Evolutionary conservation across 2,329 filamentous ascomycete genomes (phyloP).

Genomic region (Thelonectria olida): DNA sequence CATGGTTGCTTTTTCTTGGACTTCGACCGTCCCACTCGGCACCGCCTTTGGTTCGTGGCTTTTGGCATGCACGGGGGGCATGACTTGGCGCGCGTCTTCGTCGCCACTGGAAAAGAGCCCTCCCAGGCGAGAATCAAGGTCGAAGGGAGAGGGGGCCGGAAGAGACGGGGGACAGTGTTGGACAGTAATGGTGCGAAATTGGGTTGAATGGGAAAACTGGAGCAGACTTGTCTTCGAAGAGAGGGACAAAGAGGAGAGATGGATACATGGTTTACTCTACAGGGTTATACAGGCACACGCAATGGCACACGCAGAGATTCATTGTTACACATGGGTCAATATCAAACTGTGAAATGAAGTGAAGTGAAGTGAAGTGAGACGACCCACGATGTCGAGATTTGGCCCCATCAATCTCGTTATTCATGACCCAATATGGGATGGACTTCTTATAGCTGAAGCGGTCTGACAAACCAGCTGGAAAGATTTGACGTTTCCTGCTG

Average conservation of each 20-base stretch:
- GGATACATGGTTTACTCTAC: neutral
- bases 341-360: too few species aligned
- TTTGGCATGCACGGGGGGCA: neutral
- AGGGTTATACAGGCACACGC: slow-evolving; percentile 6
- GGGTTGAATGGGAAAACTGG: neutral
- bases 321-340: neutral
- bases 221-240: neutral
- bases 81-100: neutral
- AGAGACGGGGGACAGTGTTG: neutral
- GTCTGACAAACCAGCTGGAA: too few species aligned
- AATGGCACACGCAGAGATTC: neutral
- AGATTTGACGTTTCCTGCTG: too few species aligned
- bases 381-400: neutral
- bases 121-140: neutral
- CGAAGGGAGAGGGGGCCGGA: neutral
- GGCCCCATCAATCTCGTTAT: slow-evolving; percentile 15
- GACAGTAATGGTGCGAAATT: neutral
- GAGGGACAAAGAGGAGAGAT: neutral
- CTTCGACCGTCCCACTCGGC: slow-evolving; percentile 5
- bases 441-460: too few species aligned
- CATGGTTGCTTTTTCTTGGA: slow-evolving; percentile 17
- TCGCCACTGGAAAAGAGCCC: neutral
- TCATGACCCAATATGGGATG: too few species aligned
- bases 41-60: neutral
- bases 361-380: too few species aligned